phyloP scores from a whole-genome alignment of 2,329 filamentous ascomycete genomes.

The Monosporascus sp. region DNA sequence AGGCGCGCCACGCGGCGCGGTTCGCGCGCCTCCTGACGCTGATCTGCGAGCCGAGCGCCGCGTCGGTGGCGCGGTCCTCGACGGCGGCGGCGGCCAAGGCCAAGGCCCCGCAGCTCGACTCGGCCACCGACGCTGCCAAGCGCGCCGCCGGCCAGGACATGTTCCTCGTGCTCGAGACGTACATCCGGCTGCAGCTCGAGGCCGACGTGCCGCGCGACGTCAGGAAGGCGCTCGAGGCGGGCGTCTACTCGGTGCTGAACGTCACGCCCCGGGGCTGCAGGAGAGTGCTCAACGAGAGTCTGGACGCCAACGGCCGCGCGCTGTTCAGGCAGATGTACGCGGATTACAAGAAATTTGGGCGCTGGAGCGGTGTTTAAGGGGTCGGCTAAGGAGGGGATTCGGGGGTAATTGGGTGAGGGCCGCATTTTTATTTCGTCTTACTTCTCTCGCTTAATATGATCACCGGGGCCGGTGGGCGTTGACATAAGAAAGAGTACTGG shows the following conservation, averaged over 20 bases:
- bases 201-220: constrained; percentile 43
- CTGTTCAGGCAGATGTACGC: constrained; percentile 55
- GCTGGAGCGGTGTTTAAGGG: constrained; percentile 55
- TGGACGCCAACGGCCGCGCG: constrained; percentile 55
- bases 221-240: constrained; percentile 52
- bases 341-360: constrained; percentile 58
- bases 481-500: too few species aligned
- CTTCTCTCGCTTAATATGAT: too few species aligned
- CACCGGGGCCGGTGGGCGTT: too few species aligned
- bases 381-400: not conserved
- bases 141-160: constrained; percentile 58
- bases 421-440: too few species aligned
- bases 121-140: constrained; percentile 57
- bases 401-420: not conserved
- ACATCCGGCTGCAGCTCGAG: constrained; percentile 58
- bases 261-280: constrained; percentile 51
- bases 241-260: constrained; percentile 54
- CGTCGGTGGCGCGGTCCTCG: constrained; percentile 43
- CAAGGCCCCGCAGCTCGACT: constrained; percentile 43
- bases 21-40: constrained; percentile 54
- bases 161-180: constrained; percentile 55
- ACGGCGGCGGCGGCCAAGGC: constrained; percentile 34
- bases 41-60: constrained; percentile 54
- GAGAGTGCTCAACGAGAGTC: constrained; percentile 53
- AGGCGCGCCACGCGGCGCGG: constrained; percentile 41